phyloP scores from a whole-genome alignment of 2,329 filamentous ascomycete genomes.

The Orbilia javanica region DNA sequence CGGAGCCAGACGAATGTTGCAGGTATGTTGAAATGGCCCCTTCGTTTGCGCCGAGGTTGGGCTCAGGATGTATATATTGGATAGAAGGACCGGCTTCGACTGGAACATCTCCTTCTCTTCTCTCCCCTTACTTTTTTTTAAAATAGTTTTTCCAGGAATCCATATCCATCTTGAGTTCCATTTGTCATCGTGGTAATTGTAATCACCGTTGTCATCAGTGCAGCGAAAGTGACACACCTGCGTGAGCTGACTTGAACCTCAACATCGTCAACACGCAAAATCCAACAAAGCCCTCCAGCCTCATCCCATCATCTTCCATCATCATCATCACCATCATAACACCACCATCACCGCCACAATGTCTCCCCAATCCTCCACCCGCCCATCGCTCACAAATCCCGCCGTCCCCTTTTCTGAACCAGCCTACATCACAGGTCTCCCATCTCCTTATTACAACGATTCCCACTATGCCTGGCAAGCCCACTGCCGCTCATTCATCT shows the following conservation, averaged over 20 bases:
- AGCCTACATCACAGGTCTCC: conserved; percentile 77
- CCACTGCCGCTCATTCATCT: conserved; percentile 75
- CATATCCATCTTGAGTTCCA: not conserved
- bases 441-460: conserved; percentile 78
- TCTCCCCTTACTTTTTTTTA: not conserved
- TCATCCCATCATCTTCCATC: not conserved
- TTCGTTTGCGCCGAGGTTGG: not conserved
- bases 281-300: conserved; percentile 55
- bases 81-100: not conserved
- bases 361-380: conserved; percentile 37
- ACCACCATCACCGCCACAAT: conserved; percentile 21
- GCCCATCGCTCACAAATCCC: conserved; percentile 56
- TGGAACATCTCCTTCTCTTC: not conserved
- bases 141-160: not conserved
- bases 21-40: not conserved
- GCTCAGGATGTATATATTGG: not conserved
- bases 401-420: conserved; percentile 79
- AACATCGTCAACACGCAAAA: conserved; percentile 39
- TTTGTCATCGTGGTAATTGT: not conserved
- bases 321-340: not conserved
- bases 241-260: not conserved
- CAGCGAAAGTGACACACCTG: too few species aligned
- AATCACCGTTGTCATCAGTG: too few species aligned
- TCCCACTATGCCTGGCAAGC: conserved; percentile 77
- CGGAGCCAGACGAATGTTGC: not conserved